Conservation (phyloP, 306 rosid genomes). For the Dryas octopetala region DNA sequence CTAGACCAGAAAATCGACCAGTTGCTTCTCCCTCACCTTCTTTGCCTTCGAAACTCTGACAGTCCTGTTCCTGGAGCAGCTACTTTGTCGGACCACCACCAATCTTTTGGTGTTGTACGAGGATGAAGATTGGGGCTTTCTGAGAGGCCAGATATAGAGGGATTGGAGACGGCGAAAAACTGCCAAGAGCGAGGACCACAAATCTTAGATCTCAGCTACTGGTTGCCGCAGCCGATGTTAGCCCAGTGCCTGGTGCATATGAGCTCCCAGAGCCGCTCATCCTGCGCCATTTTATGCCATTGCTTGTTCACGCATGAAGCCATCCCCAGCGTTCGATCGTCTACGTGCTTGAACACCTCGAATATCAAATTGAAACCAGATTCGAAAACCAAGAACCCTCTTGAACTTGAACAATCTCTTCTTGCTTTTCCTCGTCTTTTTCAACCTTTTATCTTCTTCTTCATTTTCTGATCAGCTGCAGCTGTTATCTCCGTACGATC, state of each 20-base stretch:
- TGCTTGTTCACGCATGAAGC: slow-evolving; percentile 85
- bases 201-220: slow-evolving; percentile 65
- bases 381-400: slow-evolving; percentile 30
- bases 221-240: slow-evolving; percentile 79
- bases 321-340: slow-evolving; percentile 65
- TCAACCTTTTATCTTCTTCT: slow-evolving; percentile 51
- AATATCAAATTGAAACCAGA: slow-evolving; percentile 65
- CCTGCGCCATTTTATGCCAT: slow-evolving; percentile 86
- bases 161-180: slow-evolving; percentile 93
- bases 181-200: slow-evolving; percentile 94
- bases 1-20: no score
- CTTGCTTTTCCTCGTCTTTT: background rate
- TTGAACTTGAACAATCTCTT: background rate
- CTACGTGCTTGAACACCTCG: slow-evolving; percentile 91
- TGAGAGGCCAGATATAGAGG: slow-evolving; percentile 62
- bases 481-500: background rate
- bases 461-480: slow-evolving; percentile 49
- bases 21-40: no score
- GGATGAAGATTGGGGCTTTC: slow-evolving; percentile 39
- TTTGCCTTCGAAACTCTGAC: no score
- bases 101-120: background rate
- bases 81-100: no score
- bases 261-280: slow-evolving; percentile 99
- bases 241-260: slow-evolving; percentile 93
- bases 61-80: no score